These are phyloP conservation scores for Cercospora sesami DNA, from an alignment of 2,329 filamentous ascomycete genomes.

Conservation along the genomic window DNA sequence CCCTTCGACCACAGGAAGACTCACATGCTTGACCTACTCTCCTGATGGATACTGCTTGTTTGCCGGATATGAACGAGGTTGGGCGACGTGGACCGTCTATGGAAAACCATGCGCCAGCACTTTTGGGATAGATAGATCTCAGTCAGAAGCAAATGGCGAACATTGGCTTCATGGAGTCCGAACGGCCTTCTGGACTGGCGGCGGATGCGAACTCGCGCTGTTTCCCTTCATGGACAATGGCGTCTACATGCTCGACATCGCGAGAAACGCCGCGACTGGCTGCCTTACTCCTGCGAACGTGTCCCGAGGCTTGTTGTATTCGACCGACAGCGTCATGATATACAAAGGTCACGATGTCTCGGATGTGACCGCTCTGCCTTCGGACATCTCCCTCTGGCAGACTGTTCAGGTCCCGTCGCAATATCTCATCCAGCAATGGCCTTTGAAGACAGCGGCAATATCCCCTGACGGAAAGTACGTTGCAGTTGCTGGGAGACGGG, in stretches of 20 bases:
- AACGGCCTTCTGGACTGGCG: slow-evolving; percentile 81
- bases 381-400: slow-evolving; percentile 93
- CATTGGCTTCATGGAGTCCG: slow-evolving; percentile 79
- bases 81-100: slow-evolving; percentile 97
- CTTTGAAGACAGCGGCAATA: slow-evolving; percentile 80
- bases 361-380: slow-evolving; percentile 86
- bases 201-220: slow-evolving; percentile 81
- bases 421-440: slow-evolving; percentile 92
- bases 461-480: slow-evolving; percentile 92
- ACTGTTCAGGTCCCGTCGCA: slow-evolving; percentile 79
- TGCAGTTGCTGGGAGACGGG: slow-evolving; percentile 89
- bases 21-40: slow-evolving; percentile 80
- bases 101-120: slow-evolving; percentile 85
- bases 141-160: slow-evolving; percentile 70
- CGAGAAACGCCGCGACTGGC: slow-evolving; percentile 85
- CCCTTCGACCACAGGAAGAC: slow-evolving; percentile 62
- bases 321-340: slow-evolving; percentile 81
- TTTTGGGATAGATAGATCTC: slow-evolving; percentile 67
- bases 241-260: slow-evolving; percentile 87
- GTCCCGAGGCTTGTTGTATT: slow-evolving; percentile 84
- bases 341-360: slow-evolving; percentile 92
- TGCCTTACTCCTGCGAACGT: slow-evolving; percentile 92
- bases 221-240: slow-evolving; percentile 67
- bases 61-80: slow-evolving; percentile 86
- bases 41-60: slow-evolving; percentile 96